Evolutionary conservation across 352 stramenopile species (phyloP).

Genomic region (Phytophthora hibernalis): DNA sequence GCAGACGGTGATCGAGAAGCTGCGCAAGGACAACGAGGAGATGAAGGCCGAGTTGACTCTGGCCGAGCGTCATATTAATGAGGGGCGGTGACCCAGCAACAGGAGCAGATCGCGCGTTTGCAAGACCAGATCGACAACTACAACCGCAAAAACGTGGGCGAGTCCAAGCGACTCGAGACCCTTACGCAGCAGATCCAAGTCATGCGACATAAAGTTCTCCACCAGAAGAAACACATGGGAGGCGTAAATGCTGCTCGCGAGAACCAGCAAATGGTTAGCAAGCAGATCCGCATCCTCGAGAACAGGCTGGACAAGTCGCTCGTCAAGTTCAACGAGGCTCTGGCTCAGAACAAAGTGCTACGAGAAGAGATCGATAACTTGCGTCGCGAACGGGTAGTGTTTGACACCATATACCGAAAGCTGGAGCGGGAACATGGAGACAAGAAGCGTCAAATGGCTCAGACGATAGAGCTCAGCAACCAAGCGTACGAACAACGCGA

Average conservation of each 20-base stretch:
- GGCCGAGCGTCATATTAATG: conserved; percentile 89
- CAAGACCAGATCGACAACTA: conserved; percentile 93
- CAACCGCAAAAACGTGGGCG: conserved; percentile 81
- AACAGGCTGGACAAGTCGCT: conserved; percentile 97
- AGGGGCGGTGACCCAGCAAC: conserved; percentile 81
- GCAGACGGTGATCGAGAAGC: conserved; percentile 92
- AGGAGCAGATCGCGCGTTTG: conserved; percentile 79
- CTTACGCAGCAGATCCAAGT: conserved; percentile 90
- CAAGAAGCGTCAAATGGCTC: conserved; percentile 96
- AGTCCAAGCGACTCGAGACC: conserved; percentile 86
- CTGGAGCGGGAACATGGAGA: conserved; percentile 93
- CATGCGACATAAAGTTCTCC: conserved; percentile 88
- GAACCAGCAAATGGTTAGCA: conserved; percentile 96
- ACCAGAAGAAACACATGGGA: conserved; percentile 95
- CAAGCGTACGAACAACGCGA: conserved; percentile 96
- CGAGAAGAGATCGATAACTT: conserved; percentile 95
- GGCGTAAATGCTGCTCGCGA: conserved; percentile 96
- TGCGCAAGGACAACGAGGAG: conserved; percentile 86
- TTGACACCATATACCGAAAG: conserved; percentile 95
- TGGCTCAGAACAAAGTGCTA: conserved; percentile 93
- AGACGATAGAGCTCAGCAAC: conserved; percentile 96
- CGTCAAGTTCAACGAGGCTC: conserved; percentile 97
- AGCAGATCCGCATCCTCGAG: conserved; percentile 97
- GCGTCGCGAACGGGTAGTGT: conserved; percentile 93
- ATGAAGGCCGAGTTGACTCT: conserved; percentile 92